Evolutionary conservation across 2,329 filamentous ascomycete genomes (phyloP).

Genomic region (Aspergillus fructus): DNA sequence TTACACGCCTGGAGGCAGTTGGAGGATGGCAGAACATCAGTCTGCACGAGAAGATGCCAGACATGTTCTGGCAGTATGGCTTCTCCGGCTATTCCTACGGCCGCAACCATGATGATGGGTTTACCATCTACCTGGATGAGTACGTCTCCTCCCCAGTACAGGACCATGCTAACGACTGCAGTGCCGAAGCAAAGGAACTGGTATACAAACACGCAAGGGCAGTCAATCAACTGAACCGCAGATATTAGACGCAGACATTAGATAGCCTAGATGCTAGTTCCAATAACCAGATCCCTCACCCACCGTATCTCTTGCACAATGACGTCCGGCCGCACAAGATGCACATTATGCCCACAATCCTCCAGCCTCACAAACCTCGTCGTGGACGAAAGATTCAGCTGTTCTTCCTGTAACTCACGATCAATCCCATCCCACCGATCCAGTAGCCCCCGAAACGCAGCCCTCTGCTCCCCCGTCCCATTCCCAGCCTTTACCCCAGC

Average conservation of each 20-base stretch:
- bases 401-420: slow-evolving; percentile 30
- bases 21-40: slow-evolving; percentile 17
- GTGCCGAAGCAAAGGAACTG: slow-evolving; percentile 13
- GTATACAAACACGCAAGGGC: slow-evolving; percentile 13
- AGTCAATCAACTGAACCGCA: slow-evolving; percentile 10
- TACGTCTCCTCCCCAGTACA: background rate
- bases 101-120: slow-evolving; percentile 15
- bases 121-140: slow-evolving; percentile 17
- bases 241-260: background rate
- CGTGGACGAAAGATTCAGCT: slow-evolving; percentile 32
- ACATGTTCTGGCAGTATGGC: slow-evolving; percentile 16
- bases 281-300: slow-evolving; percentile 24
- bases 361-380: slow-evolving; percentile 30
- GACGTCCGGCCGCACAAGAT: slow-evolving; percentile 36
- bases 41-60: slow-evolving; percentile 15
- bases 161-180: background rate
- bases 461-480: slow-evolving; percentile 32
- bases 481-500: slow-evolving; percentile 33
- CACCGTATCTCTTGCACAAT: slow-evolving; percentile 37
- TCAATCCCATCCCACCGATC: slow-evolving; percentile 30
- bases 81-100: slow-evolving; percentile 15
- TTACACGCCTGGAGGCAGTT: slow-evolving; percentile 13
- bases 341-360: slow-evolving; percentile 41
- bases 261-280: background rate
- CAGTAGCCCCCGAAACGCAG: slow-evolving; percentile 28